phyloP scores from a whole-genome alignment of 192 early-diverging fungal species.

The Coemansia sp. region DNA sequence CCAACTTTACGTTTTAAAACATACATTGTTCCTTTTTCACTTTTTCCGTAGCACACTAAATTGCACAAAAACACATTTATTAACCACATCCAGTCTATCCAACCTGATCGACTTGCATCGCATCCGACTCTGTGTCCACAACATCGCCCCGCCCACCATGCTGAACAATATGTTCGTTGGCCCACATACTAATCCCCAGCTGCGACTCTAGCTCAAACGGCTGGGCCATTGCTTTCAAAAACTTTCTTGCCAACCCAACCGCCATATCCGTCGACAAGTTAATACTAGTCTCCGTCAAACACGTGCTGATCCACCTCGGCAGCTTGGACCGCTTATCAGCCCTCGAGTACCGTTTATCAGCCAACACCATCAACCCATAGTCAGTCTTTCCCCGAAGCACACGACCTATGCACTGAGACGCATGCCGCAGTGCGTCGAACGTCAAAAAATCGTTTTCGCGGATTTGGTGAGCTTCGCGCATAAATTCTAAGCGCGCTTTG shows the following conservation, averaged over 20 bases:
- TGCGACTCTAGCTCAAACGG: conserved; percentile 79
- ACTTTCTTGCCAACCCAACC: conserved; percentile 84
- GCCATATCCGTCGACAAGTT: conserved; percentile 99
- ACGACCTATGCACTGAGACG: conserved; percentile 98
- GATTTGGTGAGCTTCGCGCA: conserved; percentile 89
- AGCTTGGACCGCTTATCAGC: conserved; percentile 94
- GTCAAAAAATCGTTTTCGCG: conserved; percentile 99
- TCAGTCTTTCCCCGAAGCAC: conserved; percentile 97
- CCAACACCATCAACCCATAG: conserved; percentile 99
- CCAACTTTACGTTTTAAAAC: too few species aligned
- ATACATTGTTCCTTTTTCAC: too few species aligned
- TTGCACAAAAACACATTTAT: too few species aligned
- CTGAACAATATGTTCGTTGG: conserved; percentile 66
- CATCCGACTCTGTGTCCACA: neutral
- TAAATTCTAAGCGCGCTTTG: conserved; percentile 93
- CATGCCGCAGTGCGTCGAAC: conserved; percentile 98
- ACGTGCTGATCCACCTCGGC: conserved; percentile 94
- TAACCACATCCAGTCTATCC: too few species aligned
- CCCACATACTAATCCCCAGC: conserved; percentile 87
- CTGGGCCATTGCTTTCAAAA: conserved; percentile 94
- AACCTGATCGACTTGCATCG: conserved; percentile 19
- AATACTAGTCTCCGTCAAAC: conserved; percentile 81
- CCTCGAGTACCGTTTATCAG: conserved; percentile 94
- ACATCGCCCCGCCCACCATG: conserved; percentile 25
- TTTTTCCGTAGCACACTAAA: too few species aligned